Percentiles rank a stretch among this genome's conserved stretches.
Conservation (phyloP, 202 grass and related monocot species). For the Bolboschoenoplectus hybrid region DNA sequence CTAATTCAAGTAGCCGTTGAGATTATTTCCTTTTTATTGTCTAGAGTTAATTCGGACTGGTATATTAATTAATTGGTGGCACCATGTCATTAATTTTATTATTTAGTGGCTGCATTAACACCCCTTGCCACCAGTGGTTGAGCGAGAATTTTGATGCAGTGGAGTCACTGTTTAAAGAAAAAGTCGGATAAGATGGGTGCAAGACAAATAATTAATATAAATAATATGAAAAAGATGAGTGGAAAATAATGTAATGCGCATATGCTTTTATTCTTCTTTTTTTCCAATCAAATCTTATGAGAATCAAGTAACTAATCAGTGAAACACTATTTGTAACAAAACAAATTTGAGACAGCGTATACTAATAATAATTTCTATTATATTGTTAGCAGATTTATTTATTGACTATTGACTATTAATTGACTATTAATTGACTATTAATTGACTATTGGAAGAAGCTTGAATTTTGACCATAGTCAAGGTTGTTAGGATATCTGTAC, state of each 20-base stretch:
- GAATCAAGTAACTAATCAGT: not conserved
- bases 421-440: too few relatives aligned
- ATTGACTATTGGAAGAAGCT: not conserved
- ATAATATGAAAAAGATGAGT: not conserved
- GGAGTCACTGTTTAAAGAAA: not conserved
- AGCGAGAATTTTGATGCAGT: slow-evolving; percentile 5
- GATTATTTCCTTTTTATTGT: slow-evolving; percentile 17
- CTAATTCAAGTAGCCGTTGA: slow-evolving; percentile 24
- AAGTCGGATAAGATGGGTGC: not conserved
- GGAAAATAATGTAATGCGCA: not conserved
- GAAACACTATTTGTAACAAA: not conserved
- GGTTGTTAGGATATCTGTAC: slow-evolving; percentile 2
- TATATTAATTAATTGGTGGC: slow-evolving; percentile 8
- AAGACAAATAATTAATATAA: not conserved
- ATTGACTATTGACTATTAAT: too few relatives aligned
- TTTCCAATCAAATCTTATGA: not conserved
- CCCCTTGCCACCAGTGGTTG: not conserved
- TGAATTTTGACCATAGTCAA: slow-evolving; percentile 12
- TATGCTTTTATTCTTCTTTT: not conserved
- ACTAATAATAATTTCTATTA: not conserved
- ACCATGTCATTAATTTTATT: not conserved
- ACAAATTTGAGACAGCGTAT: not conserved
- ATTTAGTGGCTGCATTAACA: not conserved
- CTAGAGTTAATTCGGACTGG: not conserved
- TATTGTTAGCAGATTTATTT: not conserved